Percentiles rank a stretch among this genome's conserved stretches.
Conservation (phyloP, 495 filamentous ascomycete genomes). For the Xylaria palmicola region DNA sequence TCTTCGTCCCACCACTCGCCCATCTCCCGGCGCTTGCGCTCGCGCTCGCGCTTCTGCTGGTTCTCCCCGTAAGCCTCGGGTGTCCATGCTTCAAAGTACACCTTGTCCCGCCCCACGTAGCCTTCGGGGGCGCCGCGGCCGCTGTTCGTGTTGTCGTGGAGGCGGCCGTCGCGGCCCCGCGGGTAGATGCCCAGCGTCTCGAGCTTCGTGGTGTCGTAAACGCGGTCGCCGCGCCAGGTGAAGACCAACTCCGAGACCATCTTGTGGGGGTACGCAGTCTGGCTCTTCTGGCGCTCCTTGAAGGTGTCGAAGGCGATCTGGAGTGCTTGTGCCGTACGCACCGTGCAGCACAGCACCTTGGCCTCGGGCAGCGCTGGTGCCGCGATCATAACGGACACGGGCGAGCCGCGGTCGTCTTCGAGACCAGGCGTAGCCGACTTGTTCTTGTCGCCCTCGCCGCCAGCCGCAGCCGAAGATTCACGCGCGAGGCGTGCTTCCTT, state of each 20-base stretch:
- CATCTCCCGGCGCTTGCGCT: slow-evolving; percentile 26
- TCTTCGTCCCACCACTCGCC: slow-evolving; percentile 26
- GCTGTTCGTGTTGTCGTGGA: slow-evolving; percentile 27
- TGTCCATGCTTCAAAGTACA: slow-evolving; percentile 75
- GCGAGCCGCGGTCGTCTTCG: slow-evolving; percentile 19
- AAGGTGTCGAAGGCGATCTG: slow-evolving; percentile 66
- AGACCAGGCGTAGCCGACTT: background rate
- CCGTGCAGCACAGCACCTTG: slow-evolving; percentile 63
- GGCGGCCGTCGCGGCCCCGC: slow-evolving; percentile 33
- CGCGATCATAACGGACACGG: slow-evolving; percentile 69
- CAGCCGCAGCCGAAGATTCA: slow-evolving; percentile 15
- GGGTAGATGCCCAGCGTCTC: slow-evolving; percentile 60
- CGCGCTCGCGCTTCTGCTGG: slow-evolving; percentile 37
- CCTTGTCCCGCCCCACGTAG: slow-evolving; percentile 38
- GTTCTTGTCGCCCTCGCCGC: slow-evolving; percentile 15
- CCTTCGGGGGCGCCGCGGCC: slow-evolving; percentile 22
- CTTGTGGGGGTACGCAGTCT: slow-evolving; percentile 52
- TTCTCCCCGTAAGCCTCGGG: slow-evolving; percentile 55
- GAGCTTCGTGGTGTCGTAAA: slow-evolving; percentile 74
- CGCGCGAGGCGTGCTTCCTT: slow-evolving; percentile 25
- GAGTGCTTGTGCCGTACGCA: slow-evolving; percentile 62
- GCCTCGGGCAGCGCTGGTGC: slow-evolving; percentile 63
- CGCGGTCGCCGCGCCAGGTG: slow-evolving; percentile 71
- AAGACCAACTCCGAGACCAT: slow-evolving; percentile 49
- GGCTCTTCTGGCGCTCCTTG: slow-evolving; percentile 47